Evolutionary conservation across 2,329 filamentous ascomycete genomes (phyloP).

Genomic region (Penicillium sp.): DNA sequence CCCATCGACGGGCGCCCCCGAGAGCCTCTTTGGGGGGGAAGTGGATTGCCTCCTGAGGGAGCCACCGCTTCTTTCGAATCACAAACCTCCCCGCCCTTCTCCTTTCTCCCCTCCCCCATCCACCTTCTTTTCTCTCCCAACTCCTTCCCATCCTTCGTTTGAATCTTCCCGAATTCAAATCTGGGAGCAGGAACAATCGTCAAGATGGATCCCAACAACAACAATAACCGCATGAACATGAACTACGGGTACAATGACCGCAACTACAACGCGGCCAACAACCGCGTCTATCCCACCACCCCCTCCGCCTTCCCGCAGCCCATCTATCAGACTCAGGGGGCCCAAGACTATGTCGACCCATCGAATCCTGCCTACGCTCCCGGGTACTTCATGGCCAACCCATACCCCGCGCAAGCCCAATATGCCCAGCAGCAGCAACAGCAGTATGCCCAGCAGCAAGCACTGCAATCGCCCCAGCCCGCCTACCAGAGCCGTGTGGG

Average conservation of each 20-base stretch:
- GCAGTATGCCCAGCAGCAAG: conserved; percentile 54
- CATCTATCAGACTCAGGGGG: conserved; percentile 65
- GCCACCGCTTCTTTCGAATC: conserved; percentile 32
- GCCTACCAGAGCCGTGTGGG: conserved; percentile 55
- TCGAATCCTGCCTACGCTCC: conserved; percentile 45
- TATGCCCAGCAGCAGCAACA: conserved; percentile 47
- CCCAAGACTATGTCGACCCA: conserved; percentile 62
- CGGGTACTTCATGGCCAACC: conserved; percentile 65
- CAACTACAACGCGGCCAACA: conserved; percentile 64
- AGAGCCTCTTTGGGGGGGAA: background rate
- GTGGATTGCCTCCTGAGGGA: conserved; percentile 27
- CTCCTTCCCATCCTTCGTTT: conserved; percentile 14
- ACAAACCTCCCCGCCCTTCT: conserved; percentile 16
- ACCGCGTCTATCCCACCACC: conserved; percentile 78
- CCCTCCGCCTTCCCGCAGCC: conserved; percentile 96
- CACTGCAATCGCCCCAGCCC: conserved; percentile 57
- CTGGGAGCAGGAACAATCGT: conserved; percentile 53
- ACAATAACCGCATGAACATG: conserved; percentile 57
- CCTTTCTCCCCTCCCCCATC: conserved; percentile 12
- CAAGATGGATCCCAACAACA: conserved; percentile 55
- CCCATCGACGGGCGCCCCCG: background rate
- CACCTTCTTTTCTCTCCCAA: conserved; percentile 18
- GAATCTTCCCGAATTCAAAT: conserved; percentile 8
- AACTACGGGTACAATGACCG: conserved; percentile 61
- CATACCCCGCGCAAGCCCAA: conserved; percentile 56